A percentile compares a stretch with the other conserved stretches of the same genome.
Evolutionary conservation across 148 eudicot species (phyloP).

Genomic region (Cornus suecica): DNA sequence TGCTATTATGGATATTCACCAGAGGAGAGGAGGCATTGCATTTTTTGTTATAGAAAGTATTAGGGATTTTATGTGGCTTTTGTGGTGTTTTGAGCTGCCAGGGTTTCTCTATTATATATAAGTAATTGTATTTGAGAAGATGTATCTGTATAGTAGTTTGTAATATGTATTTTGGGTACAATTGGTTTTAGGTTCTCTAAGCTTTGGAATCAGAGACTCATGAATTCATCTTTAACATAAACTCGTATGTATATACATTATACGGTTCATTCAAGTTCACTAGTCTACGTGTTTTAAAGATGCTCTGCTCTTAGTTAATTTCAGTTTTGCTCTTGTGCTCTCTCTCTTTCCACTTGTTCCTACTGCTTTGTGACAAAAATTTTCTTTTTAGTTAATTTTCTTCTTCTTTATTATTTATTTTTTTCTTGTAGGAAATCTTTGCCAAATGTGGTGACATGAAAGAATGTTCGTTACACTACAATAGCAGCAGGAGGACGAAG

Average conservation of each 20-base stretch:
- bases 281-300: no score
- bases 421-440: slow-evolving; percentile 64
- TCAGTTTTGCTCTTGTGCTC: no score
- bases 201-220: neutral
- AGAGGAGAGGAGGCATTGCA: no score
- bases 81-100: neutral
- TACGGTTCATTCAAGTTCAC: neutral
- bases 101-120: neutral
- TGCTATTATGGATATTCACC: no score
- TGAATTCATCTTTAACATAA: no score
- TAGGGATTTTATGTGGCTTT: neutral
- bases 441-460: slow-evolving; percentile 81
- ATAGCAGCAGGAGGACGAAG: slow-evolving; percentile 82
- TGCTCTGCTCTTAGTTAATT: no score
- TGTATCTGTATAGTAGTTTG: neutral
- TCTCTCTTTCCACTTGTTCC: no score
- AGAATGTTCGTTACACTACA: slow-evolving; percentile 62
- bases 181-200: neutral
- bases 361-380: no score
- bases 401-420: neutral
- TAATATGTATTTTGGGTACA: neutral
- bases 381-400: neutral
- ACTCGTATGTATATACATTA: no score
- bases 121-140: no score
- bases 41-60: no score